Conservation (phyloP, 2,329 filamentous ascomycete genomes). For the Trematosphaeria pertusa region DNA sequence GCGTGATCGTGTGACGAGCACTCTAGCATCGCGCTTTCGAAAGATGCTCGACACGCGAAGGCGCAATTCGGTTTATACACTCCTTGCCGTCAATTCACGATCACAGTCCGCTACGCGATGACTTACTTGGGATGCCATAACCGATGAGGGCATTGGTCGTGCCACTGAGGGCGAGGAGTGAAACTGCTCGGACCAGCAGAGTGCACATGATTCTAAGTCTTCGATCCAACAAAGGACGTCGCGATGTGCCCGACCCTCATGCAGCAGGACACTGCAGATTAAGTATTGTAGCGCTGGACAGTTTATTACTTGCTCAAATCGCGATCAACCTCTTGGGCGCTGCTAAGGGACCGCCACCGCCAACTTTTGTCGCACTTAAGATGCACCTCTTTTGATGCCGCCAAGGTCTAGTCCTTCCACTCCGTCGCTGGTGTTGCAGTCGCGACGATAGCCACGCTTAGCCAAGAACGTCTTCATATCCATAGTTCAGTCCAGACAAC, state of each 20-base stretch:
- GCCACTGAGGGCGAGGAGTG: constrained; percentile 6
- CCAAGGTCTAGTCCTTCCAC: no score
- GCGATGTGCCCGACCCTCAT: neutral
- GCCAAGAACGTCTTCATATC: neutral
- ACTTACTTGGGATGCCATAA: constrained; percentile 15
- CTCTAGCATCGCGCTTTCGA: constrained; percentile 12
- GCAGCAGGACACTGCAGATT: neutral
- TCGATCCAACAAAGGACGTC: neutral
- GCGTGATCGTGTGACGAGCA: constrained; percentile 14
- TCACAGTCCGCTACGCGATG: neutral
- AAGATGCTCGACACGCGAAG: constrained; percentile 16
- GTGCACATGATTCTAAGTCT: neutral
- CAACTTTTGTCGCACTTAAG: no score
- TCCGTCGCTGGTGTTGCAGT: no score
- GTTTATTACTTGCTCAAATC: no score
- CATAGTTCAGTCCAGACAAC: neutral
- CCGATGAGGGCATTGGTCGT: constrained; percentile 13
- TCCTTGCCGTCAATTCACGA: neutral
- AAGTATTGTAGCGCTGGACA: no score
- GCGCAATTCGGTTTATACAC: constrained; percentile 22
- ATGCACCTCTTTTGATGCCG: no score
- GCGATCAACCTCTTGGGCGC: no score
- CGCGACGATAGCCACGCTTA: no score
- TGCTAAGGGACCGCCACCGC: no score
- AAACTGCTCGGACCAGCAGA: neutral